Conservation (phyloP, 2,329 filamentous ascomycete species). For the Knufia petricola region DNA sequence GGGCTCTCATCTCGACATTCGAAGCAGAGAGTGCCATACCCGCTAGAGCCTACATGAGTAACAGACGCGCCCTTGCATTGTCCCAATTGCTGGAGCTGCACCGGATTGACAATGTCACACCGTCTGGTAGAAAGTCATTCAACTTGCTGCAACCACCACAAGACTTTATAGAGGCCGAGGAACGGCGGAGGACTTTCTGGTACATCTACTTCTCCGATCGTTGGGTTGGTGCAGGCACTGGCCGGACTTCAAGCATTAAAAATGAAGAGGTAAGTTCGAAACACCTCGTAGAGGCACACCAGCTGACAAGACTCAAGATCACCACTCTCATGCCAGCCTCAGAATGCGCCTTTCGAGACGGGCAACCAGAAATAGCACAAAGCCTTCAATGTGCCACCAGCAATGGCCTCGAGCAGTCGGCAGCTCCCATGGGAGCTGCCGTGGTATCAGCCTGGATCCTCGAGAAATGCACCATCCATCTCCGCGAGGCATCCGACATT, state of each 20-base stretch:
- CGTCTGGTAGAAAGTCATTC: not conserved
- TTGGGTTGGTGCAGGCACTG: constrained; percentile 81
- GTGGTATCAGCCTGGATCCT: not conserved
- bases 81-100: not conserved
- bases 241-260: constrained; percentile 81
- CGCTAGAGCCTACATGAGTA: constrained; percentile 10
- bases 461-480: not conserved
- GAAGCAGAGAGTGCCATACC: constrained; percentile 10
- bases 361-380: not conserved
- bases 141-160: constrained; percentile 62
- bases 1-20: not conserved
- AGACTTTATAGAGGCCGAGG: constrained; percentile 84
- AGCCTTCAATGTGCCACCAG: not conserved
- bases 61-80: not conserved
- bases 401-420: not conserved
- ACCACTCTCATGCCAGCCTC: not conserved
- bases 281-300: not conserved
- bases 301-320: not conserved
- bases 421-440: not conserved
- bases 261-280: constrained; percentile 61
- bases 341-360: not conserved
- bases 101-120: not conserved
- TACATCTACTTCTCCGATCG: constrained; percentile 85
- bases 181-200: constrained; percentile 78
- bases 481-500: not conserved